phyloP scores from a whole-genome alignment of 352 stramenopile species.

The Pseudoperonospora humuli region DNA sequence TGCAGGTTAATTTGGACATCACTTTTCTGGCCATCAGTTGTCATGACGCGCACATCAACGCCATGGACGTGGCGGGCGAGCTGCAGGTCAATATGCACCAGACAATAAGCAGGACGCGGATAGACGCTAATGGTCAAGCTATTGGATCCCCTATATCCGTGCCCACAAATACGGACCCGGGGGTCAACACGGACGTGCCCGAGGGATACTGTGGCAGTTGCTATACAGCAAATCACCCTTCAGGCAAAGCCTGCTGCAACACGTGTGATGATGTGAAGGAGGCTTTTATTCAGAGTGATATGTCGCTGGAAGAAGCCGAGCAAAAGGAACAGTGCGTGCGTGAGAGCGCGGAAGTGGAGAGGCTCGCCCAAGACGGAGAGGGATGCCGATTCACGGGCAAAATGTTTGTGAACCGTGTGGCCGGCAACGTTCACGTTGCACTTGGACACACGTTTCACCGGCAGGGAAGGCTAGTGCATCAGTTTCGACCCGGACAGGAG shows the following conservation, averaged over 20 bases:
- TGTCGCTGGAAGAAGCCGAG: constrained; percentile 70
- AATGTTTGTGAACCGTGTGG: constrained; percentile 82
- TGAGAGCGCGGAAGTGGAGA: constrained; percentile 55
- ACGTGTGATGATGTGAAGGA: constrained; percentile 81
- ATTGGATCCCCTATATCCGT: constrained; percentile 55
- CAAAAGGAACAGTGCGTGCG: constrained; percentile 73
- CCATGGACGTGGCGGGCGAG: constrained; percentile 98
- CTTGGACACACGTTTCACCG: constrained; percentile 77
- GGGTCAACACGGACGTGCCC: constrained; percentile 42
- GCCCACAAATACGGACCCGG: constrained; percentile 19
- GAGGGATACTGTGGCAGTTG: constrained; percentile 93
- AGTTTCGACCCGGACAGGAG: constrained; percentile 75
- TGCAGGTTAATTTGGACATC: constrained; percentile 97
- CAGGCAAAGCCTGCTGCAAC: constrained; percentile 71
- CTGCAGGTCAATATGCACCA: constrained; percentile 96
- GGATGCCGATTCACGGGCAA: constrained; percentile 72
- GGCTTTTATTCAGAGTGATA: constrained; percentile 64
- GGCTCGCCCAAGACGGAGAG: constrained; percentile 66
- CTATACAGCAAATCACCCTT: constrained; percentile 82
- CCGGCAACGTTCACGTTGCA: constrained; percentile 80
- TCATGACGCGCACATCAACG: constrained; percentile 96
- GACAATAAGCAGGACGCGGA: constrained; percentile 89
- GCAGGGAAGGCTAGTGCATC: constrained; percentile 68
- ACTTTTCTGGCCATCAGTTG: constrained; percentile 96
- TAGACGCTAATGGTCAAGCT: constrained; percentile 63